These are phyloP conservation scores for Heliosperma pusillum DNA, from an alignment of 148 eudicot genomes.

Conservation along the genomic window DNA sequence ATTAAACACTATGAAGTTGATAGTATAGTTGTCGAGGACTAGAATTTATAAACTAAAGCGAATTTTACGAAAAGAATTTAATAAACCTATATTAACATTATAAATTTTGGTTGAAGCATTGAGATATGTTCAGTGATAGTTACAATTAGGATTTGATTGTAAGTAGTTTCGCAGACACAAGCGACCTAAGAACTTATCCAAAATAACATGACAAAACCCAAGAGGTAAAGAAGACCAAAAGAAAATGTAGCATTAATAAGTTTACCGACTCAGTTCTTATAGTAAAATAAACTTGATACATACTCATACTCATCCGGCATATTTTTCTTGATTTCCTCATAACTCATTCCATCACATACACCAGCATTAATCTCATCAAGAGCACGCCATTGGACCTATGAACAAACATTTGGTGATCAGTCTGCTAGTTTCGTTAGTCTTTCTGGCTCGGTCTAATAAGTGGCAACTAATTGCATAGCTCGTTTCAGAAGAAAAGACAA, in stretches of 20 bases:
- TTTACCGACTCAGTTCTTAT: background rate
- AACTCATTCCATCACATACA: slow-evolving; percentile 97
- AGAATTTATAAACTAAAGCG: background rate
- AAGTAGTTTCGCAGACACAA: background rate
- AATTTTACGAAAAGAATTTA: background rate
- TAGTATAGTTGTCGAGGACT: background rate
- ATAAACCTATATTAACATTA: background rate
- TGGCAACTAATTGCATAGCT: background rate
- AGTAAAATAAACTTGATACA: slow-evolving; percentile 27
- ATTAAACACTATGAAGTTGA: background rate
- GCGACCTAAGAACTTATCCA: background rate
- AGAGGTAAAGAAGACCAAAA: background rate
- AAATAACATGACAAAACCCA: background rate
- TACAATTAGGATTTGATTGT: background rate
- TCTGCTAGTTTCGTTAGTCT: too few species aligned
- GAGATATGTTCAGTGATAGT: background rate
- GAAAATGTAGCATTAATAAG: background rate
- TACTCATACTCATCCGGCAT: slow-evolving; percentile 98
- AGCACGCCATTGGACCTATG: slow-evolving; percentile 97
- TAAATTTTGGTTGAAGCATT: background rate
- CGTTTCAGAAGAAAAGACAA: slow-evolving; percentile 1
- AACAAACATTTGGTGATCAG: background rate
- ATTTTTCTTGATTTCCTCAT: slow-evolving; percentile 84
- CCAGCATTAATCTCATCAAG: slow-evolving; percentile 97
- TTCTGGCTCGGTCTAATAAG: background rate